phyloP scores from a whole-genome alignment of 345 rosid genomes.

The Corchorus olitorius region DNA sequence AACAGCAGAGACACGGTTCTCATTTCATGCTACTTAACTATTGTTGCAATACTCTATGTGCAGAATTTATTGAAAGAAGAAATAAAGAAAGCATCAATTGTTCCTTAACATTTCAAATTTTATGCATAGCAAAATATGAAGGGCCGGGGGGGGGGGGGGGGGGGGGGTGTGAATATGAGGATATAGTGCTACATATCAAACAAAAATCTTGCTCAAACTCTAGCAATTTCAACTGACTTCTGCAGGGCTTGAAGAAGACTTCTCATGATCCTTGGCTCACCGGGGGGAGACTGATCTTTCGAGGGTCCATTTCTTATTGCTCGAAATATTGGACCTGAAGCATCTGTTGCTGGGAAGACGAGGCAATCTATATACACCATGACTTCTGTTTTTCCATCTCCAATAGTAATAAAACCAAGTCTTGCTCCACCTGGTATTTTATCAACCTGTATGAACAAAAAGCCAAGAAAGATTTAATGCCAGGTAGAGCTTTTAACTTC shows the following conservation, averaged over 20 bases:
- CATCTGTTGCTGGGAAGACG: slow-evolving; percentile 55
- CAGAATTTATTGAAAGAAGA: background rate
- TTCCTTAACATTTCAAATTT: background rate
- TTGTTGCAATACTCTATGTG: background rate
- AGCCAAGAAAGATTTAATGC: background rate
- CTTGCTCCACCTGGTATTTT: slow-evolving; percentile 81
- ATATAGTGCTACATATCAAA: slow-evolving; percentile 6
- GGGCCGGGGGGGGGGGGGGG: background rate
- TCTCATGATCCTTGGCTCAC: slow-evolving; percentile 94
- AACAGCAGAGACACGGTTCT: background rate
- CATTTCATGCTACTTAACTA: background rate
- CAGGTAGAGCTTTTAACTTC: too few species aligned
- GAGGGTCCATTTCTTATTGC: slow-evolving; percentile 70
- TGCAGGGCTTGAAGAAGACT: slow-evolving; percentile 78
- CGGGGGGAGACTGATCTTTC: slow-evolving; percentile 76
- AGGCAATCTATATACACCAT: slow-evolving; percentile 82
- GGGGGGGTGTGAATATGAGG: background rate
- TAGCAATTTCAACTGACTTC: slow-evolving; percentile 72
- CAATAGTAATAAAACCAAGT: slow-evolving; percentile 76
- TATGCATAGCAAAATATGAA: background rate
- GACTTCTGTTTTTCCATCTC: slow-evolving; percentile 76
- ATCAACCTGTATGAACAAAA: slow-evolving; percentile 58
- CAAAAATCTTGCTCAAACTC: slow-evolving; percentile 30
- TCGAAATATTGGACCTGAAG: slow-evolving; percentile 62
- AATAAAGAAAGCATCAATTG: background rate